Conservation (phyloP, 2,329 filamentous ascomycete genomes). For the Didymella pinodella region DNA sequence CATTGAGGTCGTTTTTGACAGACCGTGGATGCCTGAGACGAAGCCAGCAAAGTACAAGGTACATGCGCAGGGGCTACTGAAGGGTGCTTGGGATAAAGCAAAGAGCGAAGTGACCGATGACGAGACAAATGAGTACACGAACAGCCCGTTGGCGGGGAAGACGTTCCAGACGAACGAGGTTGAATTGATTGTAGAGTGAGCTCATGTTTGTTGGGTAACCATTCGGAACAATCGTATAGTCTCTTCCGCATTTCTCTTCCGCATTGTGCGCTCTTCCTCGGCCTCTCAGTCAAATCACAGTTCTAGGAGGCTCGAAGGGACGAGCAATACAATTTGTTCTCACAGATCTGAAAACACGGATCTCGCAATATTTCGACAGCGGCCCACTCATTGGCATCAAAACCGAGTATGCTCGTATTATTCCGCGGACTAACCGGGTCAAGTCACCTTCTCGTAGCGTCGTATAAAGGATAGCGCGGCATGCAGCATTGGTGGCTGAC, state of each 20-base stretch:
- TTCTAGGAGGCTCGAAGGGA: too few species aligned
- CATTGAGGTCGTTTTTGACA: slow-evolving; percentile 48
- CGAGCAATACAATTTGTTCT: too few species aligned
- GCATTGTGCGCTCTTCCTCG: too few species aligned
- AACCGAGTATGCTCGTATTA: not conserved
- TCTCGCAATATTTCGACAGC: too few species aligned
- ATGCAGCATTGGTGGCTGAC: slow-evolving; percentile 13
- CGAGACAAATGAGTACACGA: slow-evolving; percentile 38
- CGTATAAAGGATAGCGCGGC: slow-evolving; percentile 4
- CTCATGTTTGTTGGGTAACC: not conserved
- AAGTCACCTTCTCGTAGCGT: not conserved
- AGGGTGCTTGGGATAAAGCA: slow-evolving; percentile 47
- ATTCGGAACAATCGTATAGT: not conserved
- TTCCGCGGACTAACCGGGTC: not conserved
- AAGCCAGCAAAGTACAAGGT: slow-evolving; percentile 50
- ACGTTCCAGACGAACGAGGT: slow-evolving; percentile 38
- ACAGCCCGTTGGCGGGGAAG: slow-evolving; percentile 37
- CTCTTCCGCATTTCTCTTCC: too few species aligned
- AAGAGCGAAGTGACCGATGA: slow-evolving; percentile 33
- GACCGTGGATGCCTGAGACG: slow-evolving; percentile 49
- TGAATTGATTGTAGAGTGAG: slow-evolving; percentile 17
- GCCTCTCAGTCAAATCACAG: too few species aligned
- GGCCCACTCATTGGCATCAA: not conserved
- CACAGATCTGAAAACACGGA: too few species aligned
- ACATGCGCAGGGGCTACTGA: slow-evolving; percentile 44